These are phyloP conservation scores for Aspergillus fischeri DNA, from an alignment of 2,329 filamentous ascomycete genomes.

Conservation along the genomic window DNA sequence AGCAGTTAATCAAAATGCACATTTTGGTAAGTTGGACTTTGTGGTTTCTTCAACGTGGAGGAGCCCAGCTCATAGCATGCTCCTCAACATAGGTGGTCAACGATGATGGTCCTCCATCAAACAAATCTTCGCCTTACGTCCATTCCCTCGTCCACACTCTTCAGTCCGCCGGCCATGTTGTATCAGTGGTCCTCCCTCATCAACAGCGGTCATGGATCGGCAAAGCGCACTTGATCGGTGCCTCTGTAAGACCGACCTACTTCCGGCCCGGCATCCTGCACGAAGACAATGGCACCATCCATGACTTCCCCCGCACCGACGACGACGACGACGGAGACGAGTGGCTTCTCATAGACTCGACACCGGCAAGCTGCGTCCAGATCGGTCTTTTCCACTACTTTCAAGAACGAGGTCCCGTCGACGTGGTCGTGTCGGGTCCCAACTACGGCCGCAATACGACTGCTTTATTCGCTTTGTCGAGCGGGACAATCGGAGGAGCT, in stretches of 20 bases:
- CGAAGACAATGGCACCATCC: slow-evolving; percentile 63
- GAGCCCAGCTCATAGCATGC: slow-evolving; percentile 4
- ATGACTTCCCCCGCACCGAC: slow-evolving; percentile 52
- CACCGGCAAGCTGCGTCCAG: slow-evolving; percentile 75
- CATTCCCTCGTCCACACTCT: slow-evolving; percentile 69
- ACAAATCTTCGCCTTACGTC: slow-evolving; percentile 74
- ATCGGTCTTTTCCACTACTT: slow-evolving; percentile 80
- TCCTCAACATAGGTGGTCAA: slow-evolving; percentile 49
- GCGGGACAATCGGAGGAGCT: slow-evolving; percentile 72
- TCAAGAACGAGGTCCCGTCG: slow-evolving; percentile 64
- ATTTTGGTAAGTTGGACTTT: slow-evolving; percentile 42
- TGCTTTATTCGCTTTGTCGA: slow-evolving; percentile 71
- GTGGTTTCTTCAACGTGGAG: background rate
- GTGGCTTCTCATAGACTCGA: slow-evolving; percentile 78
- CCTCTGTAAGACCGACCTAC: slow-evolving; percentile 78
- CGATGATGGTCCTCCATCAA: slow-evolving; percentile 76
- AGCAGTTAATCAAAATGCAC: slow-evolving; percentile 39
- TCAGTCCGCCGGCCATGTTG: slow-evolving; percentile 71
- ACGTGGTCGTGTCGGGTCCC: slow-evolving; percentile 73
- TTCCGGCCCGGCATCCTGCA: slow-evolving; percentile 65
- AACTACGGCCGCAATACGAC: slow-evolving; percentile 83
- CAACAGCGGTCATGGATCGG: slow-evolving; percentile 96
- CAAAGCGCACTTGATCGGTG: slow-evolving; percentile 93
- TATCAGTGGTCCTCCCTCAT: slow-evolving; percentile 87
- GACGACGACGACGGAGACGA: slow-evolving; percentile 59